Percentiles rank a stretch among this genome's conserved stretches.
phyloP scores from a whole-genome alignment of 2,329 filamentous ascomycete genomes.

The Sporothrix luriei region DNA sequence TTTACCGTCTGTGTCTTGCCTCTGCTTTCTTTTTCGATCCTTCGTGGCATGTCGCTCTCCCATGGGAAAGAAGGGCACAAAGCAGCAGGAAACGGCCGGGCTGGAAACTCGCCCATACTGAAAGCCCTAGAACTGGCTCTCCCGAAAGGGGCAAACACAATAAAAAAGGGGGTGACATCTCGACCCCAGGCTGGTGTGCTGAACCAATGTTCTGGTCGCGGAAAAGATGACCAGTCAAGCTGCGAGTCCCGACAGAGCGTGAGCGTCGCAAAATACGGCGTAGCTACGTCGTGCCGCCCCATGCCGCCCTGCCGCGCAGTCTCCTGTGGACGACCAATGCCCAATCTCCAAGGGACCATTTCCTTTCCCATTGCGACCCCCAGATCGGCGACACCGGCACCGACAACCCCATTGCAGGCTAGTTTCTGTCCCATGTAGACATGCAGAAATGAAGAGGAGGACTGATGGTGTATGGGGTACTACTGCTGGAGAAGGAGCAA shows the following conservation, averaged over 20 bases:
- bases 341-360: neutral
- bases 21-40: slow-evolving; percentile 21
- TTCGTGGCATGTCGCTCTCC: neutral
- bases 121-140: no score
- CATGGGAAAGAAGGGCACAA: neutral
- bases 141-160: neutral
- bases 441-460: no score
- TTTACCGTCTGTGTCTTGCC: neutral
- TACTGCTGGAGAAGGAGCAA: neutral
- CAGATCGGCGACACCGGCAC: slow-evolving; percentile 23
- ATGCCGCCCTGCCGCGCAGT: neutral
- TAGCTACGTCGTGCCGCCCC: no score
- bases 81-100: neutral
- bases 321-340: no score
- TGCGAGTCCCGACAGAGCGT: neutral
- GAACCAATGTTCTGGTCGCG: neutral
- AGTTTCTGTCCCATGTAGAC: neutral
- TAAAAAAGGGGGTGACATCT: neutral
- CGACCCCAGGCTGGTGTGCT: slow-evolving; percentile 4
- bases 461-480: no score
- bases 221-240: slow-evolving; percentile 11
- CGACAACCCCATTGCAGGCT: neutral
- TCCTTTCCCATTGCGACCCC: no score
- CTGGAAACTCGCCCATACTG: neutral
- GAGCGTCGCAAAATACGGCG: neutral